phyloP scores from a whole-genome alignment of 306 rosid species.

The Cicer pinnatifidum region DNA sequence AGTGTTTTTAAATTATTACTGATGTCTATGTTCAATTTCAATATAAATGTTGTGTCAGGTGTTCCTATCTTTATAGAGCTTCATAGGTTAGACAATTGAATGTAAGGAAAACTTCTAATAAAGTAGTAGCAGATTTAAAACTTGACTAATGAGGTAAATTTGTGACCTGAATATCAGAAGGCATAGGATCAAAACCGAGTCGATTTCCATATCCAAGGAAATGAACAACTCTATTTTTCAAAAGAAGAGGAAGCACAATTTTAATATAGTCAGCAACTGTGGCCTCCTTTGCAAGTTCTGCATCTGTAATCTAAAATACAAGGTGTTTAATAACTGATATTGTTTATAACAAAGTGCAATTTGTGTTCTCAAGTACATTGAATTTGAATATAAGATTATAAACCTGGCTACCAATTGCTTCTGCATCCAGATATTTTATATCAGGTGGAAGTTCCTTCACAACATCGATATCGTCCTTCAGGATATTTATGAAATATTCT shows the following conservation, averaged over 20 bases:
- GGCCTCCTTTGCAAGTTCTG: slow-evolving; percentile 90
- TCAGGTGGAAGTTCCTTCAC: slow-evolving; percentile 84
- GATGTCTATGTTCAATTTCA: too few species aligned
- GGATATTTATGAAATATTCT: slow-evolving; percentile 66
- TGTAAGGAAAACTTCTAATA: slow-evolving; percentile 18
- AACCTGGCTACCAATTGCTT: slow-evolving; percentile 87
- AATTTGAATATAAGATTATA: slow-evolving; percentile 40
- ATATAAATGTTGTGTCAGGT: neutral
- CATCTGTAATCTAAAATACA: slow-evolving; percentile 80
- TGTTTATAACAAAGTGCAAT: slow-evolving; percentile 31
- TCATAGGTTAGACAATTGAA: neutral
- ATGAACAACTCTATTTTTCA: slow-evolving; percentile 73
- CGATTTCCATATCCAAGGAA: slow-evolving; percentile 93
- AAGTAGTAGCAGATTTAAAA: slow-evolving; percentile 32
- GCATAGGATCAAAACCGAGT: slow-evolving; percentile 90
- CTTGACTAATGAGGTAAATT: neutral
- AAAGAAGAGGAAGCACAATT: slow-evolving; percentile 71
- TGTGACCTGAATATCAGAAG: slow-evolving; percentile 79
- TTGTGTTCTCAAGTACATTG: slow-evolving; percentile 11
- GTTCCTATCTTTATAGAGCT: neutral
- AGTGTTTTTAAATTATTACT: neutral
- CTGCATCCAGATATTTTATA: slow-evolving; percentile 66
- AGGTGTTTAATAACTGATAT: slow-evolving; percentile 31
- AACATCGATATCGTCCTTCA: slow-evolving; percentile 70
- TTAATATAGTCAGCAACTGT: slow-evolving; percentile 65